These are phyloP conservation scores for Quercus cerris DNA, from an alignment of 306 rosid genomes.

Conservation along the genomic window DNA sequence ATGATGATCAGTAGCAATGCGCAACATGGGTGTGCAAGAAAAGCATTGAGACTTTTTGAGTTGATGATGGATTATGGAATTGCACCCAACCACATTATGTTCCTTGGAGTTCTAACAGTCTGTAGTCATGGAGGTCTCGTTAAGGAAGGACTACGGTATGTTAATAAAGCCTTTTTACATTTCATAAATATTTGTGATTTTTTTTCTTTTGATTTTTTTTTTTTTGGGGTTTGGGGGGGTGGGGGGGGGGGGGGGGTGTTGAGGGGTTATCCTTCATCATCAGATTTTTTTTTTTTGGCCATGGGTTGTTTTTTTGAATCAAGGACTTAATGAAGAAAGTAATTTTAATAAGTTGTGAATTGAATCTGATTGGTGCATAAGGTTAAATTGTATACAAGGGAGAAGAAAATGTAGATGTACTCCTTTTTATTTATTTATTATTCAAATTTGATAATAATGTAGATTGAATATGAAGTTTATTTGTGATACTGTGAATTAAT, in stretches of 20 bases:
- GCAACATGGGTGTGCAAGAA: constrained; percentile 50
- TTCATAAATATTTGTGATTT: not conserved
- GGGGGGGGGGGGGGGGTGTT: too few species aligned
- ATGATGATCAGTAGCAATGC: constrained; percentile 51
- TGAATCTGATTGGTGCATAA: too few species aligned
- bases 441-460: not conserved
- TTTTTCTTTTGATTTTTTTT: not conserved
- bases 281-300: not conserved
- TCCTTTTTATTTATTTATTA: not conserved
- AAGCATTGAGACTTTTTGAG: constrained; percentile 45
- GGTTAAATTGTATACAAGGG: not conserved
- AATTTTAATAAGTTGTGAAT: too few species aligned
- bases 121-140: constrained; percentile 66
- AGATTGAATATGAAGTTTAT: not conserved
- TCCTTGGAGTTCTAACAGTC: constrained; percentile 56
- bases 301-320: not conserved
- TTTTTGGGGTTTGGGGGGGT: too few species aligned
- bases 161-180: not conserved
- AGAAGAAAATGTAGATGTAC: not conserved
- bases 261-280: not conserved
- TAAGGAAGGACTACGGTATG: constrained; percentile 42
- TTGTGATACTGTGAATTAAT: not conserved
- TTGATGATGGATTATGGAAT: constrained; percentile 38
- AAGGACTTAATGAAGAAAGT: not conserved
- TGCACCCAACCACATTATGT: constrained; percentile 46